Base-by-base conservation (phyloP, 2,329 filamentous ascomycete species). In the Aureobasidium namibiae region DNA sequence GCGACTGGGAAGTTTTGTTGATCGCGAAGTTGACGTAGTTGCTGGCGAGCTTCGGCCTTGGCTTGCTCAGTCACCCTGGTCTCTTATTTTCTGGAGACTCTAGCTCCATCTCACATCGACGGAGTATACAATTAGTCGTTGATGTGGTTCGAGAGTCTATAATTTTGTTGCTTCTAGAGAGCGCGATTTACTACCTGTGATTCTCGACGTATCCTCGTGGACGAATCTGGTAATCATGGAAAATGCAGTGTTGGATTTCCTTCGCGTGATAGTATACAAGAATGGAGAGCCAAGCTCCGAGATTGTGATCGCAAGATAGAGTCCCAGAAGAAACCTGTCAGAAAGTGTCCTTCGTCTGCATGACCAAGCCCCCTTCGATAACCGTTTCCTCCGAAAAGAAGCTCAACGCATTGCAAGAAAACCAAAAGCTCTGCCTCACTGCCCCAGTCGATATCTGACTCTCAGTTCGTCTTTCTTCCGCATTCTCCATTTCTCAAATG, bases 1-100 rank as follows among this genome's bases (percentile, higher is more conserved):
- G 29, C n/a, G 4, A 29, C 6, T 24, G 36, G 24, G 52, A 45
- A 26, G 38, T 39, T 42, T 44, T 44, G 39, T 45, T n/a, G 29
- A 26, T 4, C n/a, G 41, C 41, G 38, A 14, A 11, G 24, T 56
- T 56, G 52, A 56, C 52, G 52, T 56, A 54, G 50, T 33, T 33
- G 36, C n/a, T 8, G 14, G n/a, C n/a, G n/a, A 16, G 7, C 2
- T 16, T 31, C 16, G 7, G 39, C 10, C 50, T 54, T 54, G 24
- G 38, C 50, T 42, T 23, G 5, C 13, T 34, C 10, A 38, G 36
- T 36, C 36, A 52, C 34, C 34, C 48, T 29, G 45, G 24, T 23
- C 33, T 18, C 26, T n/a, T 16, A 14, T 33, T 3, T 14, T 9
- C n/a, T 8, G 18, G 2, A 14, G 13, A 13, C 21, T 5, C 26